phyloP scores from a whole-genome alignment of 2,329 filamentous ascomycete species.

The Drechslera avenae region DNA sequence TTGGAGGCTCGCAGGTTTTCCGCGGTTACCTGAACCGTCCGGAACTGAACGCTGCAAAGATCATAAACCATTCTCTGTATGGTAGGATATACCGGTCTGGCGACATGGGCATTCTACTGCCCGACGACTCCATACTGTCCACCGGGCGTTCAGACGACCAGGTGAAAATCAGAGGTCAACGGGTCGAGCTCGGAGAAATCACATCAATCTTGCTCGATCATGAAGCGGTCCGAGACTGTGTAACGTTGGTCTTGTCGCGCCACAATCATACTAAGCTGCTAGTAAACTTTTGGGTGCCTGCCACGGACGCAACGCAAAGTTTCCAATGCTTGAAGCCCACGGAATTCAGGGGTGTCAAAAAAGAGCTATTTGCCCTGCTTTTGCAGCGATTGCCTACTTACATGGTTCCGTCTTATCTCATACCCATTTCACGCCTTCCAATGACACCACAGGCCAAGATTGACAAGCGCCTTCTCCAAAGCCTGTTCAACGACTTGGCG shows the following conservation, averaged over 20 bases:
- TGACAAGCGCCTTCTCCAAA: conserved; percentile 62
- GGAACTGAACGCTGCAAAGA: conserved; percentile 66
- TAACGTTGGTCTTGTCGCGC: conserved; percentile 63
- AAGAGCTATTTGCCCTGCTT: conserved; percentile 61
- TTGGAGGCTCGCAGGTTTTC: conserved; percentile 81
- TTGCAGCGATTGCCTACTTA: conserved; percentile 67
- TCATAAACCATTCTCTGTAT: conserved; percentile 69
- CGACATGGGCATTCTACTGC: conserved; percentile 78
- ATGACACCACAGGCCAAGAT: conserved; percentile 77
- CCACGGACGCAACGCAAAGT: conserved; percentile 8
- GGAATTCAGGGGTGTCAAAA: conserved; percentile 25
- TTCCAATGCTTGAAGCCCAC: conserved; percentile 51
- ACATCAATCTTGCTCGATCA: conserved; percentile 64
- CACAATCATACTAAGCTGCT: conserved; percentile 58
- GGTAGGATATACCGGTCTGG: conserved; percentile 82
- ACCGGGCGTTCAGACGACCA: conserved; percentile 77
- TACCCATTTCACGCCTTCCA: conserved; percentile 73
- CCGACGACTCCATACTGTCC: conserved; percentile 76
- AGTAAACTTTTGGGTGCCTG: conserved; percentile 71
- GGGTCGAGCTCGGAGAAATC: conserved; percentile 80
- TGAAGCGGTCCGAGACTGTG: conserved; percentile 62
- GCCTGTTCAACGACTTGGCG: conserved; percentile 55
- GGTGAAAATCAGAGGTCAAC: conserved; percentile 79
- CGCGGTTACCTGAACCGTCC: conserved; percentile 73
- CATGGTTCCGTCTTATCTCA: conserved; percentile 76